Evolutionary conservation across 139 green algal species (phyloP), one percentile per base, ranked within the genome.

Genomic region (Chlamydomonas incerta): DNA sequence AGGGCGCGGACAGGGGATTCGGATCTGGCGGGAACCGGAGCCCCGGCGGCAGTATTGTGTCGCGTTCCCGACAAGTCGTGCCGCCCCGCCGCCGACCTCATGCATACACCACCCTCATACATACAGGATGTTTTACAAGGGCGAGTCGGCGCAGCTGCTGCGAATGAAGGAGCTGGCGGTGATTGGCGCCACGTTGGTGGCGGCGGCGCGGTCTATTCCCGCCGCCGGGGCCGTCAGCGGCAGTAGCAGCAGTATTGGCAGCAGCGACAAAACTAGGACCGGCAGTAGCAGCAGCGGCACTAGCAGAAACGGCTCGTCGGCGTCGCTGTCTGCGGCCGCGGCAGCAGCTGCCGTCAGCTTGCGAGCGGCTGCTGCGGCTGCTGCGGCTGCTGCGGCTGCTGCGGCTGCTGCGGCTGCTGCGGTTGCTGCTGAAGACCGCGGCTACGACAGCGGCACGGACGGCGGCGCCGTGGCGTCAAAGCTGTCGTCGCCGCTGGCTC

Each of bases 151-250:
- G 31, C 50, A 67, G 52, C n/a, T 80, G 50, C 31, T 80, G 18
- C 52, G 50, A 3, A 20, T 80, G 11, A 80, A 80, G 73, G 73
- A 80, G 50, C 73, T 80, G n/a, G 73, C 52, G 31, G 52, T 67
- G 50, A 55, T 50, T 31, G 73, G 73, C 2, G 73, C 73, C 50
- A 80, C 73, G 26, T 52, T 80, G 18, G 50, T 80, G 6, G 20
- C 20, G 52, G 52, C 52, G 8, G 50, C 73, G 28, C 50, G 73
- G 0, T 17, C 31, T 3, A 23, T 33, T 15, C 73, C 73, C 1
- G 50, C n/a, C 18, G 73, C 52, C 2, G 31, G 31, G 9, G 2
- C 20, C 31, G 20, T 1, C 50, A 5, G 65, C 31, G n/a, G 31
- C 23, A 63, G 55, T 63, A 23, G 55, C 55, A 63, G 20, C 55